A percentile compares a stretch with the other conserved stretches of the same genome.
Evolutionary conservation across 2,329 filamentous ascomycete species (phyloP).

Genomic region (Fusarium palustre): DNA sequence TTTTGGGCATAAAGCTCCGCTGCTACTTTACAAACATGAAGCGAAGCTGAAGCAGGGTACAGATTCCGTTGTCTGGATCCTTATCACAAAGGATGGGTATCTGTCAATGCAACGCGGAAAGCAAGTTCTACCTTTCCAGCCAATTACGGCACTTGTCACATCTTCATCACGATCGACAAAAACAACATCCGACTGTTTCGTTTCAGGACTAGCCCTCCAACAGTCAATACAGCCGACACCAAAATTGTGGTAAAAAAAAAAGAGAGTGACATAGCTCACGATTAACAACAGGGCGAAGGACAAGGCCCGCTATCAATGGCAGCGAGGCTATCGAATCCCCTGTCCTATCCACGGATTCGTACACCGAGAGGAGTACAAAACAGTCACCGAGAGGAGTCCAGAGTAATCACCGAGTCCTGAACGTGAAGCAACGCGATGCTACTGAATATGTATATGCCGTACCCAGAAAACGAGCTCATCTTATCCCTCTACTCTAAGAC

Average conservation of each 20-base stretch:
- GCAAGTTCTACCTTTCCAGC: slow-evolving; percentile 13
- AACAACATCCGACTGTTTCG: slow-evolving; percentile 22
- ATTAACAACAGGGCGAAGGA: slow-evolving; percentile 16
- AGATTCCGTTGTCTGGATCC: slow-evolving; percentile 7
- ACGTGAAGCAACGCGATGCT: slow-evolving; percentile 10
- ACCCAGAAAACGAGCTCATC: slow-evolving; percentile 24
- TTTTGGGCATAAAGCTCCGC: slow-evolving; percentile 15
- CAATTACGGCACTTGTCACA: slow-evolving; percentile 41
- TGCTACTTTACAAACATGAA: slow-evolving; percentile 1
- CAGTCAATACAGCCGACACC: not conserved
- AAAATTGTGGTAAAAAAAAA: not conserved
- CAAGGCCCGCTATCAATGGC: slow-evolving; percentile 18
- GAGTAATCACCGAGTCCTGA: slow-evolving; percentile 9
- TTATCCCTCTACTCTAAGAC: slow-evolving; percentile 28
- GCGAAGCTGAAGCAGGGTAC: slow-evolving; percentile 25
- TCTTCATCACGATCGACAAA: slow-evolving; percentile 41
- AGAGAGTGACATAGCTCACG: slow-evolving; percentile 12
- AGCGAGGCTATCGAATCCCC: slow-evolving; percentile 4
- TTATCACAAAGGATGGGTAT: not conserved
- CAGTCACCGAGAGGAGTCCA: slow-evolving; percentile 2
- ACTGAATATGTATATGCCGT: slow-evolving; percentile 22
- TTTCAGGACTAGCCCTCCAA: slow-evolving; percentile 31
- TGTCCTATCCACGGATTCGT: slow-evolving; percentile 8
- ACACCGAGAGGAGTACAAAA: slow-evolving; percentile 7
- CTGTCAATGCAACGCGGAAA: slow-evolving; percentile 19